Evolutionary conservation across 2,329 filamentous ascomycete species (phyloP).

Genomic region (Sordariomycetes sp.): DNA sequence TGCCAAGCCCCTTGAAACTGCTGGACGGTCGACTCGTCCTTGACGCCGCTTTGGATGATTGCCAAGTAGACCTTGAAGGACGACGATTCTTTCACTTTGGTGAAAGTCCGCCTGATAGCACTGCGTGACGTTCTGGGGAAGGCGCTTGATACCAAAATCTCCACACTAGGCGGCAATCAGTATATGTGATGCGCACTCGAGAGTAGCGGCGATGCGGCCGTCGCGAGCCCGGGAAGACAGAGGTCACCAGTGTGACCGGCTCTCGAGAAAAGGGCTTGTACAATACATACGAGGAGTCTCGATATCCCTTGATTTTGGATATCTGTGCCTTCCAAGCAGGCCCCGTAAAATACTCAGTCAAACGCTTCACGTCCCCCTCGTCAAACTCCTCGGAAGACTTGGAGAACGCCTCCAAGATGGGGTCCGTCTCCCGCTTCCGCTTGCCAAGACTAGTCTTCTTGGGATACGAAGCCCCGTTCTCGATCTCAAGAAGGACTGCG

Average conservation of each 20-base stretch:
- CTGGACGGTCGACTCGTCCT: neutral
- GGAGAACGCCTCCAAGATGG: neutral
- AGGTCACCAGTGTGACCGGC: neutral
- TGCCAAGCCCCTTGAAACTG: neutral
- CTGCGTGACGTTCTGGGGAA: neutral
- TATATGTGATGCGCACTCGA: neutral
- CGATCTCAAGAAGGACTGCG: conserved; percentile 23
- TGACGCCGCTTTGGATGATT: neutral
- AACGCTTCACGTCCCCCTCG: neutral
- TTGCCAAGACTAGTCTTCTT: conserved; percentile 17
- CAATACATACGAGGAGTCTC: neutral
- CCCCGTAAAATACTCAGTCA: neutral
- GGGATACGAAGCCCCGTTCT: conserved; percentile 23
- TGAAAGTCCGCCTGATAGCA: neutral
- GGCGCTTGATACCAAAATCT: neutral
- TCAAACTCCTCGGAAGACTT: neutral
- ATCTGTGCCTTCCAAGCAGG: neutral
- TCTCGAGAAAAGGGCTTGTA: neutral
- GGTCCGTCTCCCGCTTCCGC: conserved; percentile 22
- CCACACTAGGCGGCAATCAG: neutral
- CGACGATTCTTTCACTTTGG: neutral
- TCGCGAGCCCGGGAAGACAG: too few relatives aligned
- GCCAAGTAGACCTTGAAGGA: neutral
- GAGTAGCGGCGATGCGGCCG: neutral
- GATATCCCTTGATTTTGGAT: neutral